A percentile compares a stretch with the other conserved stretches of the same genome.
phyloP scores from a whole-genome alignment of 164 flowering plant species.

The Berberis thunbergii region DNA sequence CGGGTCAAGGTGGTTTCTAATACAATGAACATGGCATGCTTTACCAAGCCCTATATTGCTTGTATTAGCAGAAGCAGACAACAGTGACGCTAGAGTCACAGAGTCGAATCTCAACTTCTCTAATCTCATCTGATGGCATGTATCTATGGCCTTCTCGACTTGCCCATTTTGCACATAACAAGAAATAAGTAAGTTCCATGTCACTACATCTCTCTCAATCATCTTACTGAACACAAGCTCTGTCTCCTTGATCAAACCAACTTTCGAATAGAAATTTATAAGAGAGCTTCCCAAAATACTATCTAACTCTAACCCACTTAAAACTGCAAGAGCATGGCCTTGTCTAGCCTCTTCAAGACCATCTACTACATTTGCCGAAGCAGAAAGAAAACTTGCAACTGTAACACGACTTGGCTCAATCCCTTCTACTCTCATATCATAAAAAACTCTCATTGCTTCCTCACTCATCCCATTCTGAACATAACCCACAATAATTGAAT shows the following conservation, averaged over 20 bases:
- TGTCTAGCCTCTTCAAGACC: slow-evolving; percentile 64
- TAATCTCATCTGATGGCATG: slow-evolving; percentile 42
- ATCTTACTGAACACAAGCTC: slow-evolving; percentile 41
- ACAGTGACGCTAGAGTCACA: slow-evolving; percentile 50
- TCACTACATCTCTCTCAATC: slow-evolving; percentile 52
- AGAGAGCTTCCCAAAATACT: slow-evolving; percentile 57
- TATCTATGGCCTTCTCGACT: slow-evolving; percentile 33
- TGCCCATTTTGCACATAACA: slow-evolving; percentile 40
- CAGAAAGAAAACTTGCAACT: slow-evolving; percentile 49
- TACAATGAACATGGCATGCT: slow-evolving; percentile 47
- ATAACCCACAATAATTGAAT: slow-evolving; percentile 55
- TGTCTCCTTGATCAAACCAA: slow-evolving; percentile 44
- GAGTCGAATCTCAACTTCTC: slow-evolving; percentile 49
- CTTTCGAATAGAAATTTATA: slow-evolving; percentile 57
- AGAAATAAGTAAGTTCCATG: slow-evolving; percentile 72
- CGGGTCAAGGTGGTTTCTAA: slow-evolving; percentile 45
- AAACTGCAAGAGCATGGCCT: slow-evolving; percentile 56
- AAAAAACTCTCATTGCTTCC: slow-evolving; percentile 45
- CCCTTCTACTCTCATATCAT: slow-evolving; percentile 58
- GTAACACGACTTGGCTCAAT: slow-evolving; percentile 55
- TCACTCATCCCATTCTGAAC: slow-evolving; percentile 57
- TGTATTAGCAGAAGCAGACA: slow-evolving; percentile 37
- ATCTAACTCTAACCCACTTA: slow-evolving; percentile 43
- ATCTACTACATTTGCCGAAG: slow-evolving; percentile 48
- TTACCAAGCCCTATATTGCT: slow-evolving; percentile 39